Evolutionary conservation across 768 basidiomycete genomes (phyloP).

Genomic region (Lactifluus piperatus): DNA sequence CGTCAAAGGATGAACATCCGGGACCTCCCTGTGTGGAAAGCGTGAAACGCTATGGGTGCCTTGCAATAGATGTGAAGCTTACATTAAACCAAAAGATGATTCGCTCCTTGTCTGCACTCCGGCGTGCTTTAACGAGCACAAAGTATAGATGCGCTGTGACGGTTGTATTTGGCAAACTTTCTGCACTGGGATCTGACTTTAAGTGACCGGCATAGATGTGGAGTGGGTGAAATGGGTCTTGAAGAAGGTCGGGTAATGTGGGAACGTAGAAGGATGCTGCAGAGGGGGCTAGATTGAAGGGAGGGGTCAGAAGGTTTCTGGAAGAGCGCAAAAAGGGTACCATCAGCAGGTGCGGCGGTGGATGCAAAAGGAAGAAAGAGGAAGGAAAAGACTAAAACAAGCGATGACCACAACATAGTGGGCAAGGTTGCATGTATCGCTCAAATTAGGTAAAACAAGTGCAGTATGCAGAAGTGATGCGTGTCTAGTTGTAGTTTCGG

Average conservation of each 20-base stretch:
- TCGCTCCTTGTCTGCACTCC: slow-evolving; percentile 82
- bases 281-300: slow-evolving; percentile 47
- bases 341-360: slow-evolving; percentile 18
- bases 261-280: slow-evolving; percentile 82
- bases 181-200: slow-evolving; percentile 60
- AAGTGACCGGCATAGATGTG: slow-evolving; percentile 81
- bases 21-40: slow-evolving; percentile 66
- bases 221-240: slow-evolving; percentile 61
- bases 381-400: not conserved
- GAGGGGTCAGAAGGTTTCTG: not conserved
- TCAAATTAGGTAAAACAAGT: not conserved
- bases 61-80: slow-evolving; percentile 23
- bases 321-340: slow-evolving; percentile 1
- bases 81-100: slow-evolving; percentile 98
- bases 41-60: not conserved
- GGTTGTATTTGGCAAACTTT: slow-evolving; percentile 42
- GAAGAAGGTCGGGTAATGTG: slow-evolving; percentile 64
- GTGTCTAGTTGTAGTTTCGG: not conserved
- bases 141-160: slow-evolving; percentile 80
- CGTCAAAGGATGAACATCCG: slow-evolving; percentile 96
- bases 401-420: not conserved
- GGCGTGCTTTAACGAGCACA: slow-evolving; percentile 79
- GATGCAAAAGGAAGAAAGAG: not conserved
- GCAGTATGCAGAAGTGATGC: too few species aligned
- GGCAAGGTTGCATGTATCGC: not conserved